Base-by-base conservation (phyloP, 768 basidiomycete genomes). In the Tricholoma terreum region DNA sequence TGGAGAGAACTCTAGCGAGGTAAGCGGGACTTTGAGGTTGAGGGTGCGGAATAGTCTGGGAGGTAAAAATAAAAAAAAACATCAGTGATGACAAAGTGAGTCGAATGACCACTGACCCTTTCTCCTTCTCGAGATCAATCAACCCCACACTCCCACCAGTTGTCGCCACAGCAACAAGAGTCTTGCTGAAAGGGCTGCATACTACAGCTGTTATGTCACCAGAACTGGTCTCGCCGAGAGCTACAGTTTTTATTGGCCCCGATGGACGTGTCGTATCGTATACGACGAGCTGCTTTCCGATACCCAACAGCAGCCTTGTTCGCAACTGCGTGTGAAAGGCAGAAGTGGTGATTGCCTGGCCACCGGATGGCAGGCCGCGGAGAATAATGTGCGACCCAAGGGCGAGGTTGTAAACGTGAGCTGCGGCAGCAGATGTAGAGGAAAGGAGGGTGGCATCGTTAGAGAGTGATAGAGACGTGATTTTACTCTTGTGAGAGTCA, bases 151-250 rank as follows among this genome's bases (percentile, higher is more conserved):
- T 71, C 1, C 87, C 88, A 4, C 70, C 73, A 11, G 78, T 73
- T 40, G 79, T 85, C 1, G 80, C 82, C 42, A 80, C 78, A 2
- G 85, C 84, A 22, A 87, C 75, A 33, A 91, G 72, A 2, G 85
- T 86, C 73, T 86, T 90, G 71, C 88, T 90, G 69, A 89, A 90
- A 6, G 89, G 87, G 60, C 88, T 89, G 59, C 81, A 84, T 6
- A 82, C 75, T 8, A 90, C 68, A 11, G 78, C 79, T 4, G 81
- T 69, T 21, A 90, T 78, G n/a, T 80, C 69, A 7, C 83, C 84
- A 0, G 71, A 63, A 3, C 64, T 60, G 15, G 70, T 61, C 21
- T 83, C 82, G 9, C 71, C 74, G 54, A 89, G 63, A 1, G 74
- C 58, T 35, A 90, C 70, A 0, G 70, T 72, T 67, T 85, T 89